Percentiles rank a stretch among this genome's conserved stretches.
phyloP scores from a whole-genome alignment of 78 protist species.

The Anaeramoeba flamelloides region DNA sequence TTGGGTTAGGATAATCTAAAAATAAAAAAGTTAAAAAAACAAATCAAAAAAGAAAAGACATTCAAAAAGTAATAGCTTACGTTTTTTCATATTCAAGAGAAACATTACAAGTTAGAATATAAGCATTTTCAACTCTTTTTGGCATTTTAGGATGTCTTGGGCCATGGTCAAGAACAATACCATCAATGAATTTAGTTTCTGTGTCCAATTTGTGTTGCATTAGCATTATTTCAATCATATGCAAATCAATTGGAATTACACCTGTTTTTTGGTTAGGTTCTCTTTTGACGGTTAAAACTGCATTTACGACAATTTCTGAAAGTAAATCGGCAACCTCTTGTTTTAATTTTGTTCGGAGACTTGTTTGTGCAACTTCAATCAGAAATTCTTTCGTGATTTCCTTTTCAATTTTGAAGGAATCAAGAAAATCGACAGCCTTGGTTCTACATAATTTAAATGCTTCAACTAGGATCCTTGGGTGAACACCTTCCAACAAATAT shows the following conservation, averaged over 20 bases:
- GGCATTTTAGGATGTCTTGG: conserved; percentile 96
- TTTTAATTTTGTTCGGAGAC: conserved; percentile 86
- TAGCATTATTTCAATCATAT: conserved; percentile 94
- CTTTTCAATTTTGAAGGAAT: background rate
- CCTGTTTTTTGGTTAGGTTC: too few relatives aligned
- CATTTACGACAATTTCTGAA: conserved; percentile 72
- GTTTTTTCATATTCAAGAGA: conserved; percentile 93
- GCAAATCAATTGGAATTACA: conserved; percentile 84
- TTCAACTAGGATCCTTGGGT: conserved; percentile 87
- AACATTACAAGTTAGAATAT: conserved; percentile 69
- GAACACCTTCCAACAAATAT: conserved; percentile 60
- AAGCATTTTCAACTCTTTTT: conserved; percentile 45
- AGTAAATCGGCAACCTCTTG: conserved; percentile 57
- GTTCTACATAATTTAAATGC: conserved; percentile 83
- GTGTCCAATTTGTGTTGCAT: conserved; percentile 82
- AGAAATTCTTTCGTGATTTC: too few relatives aligned
- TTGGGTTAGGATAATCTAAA: too few relatives aligned
- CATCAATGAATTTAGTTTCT: conserved; percentile 53
- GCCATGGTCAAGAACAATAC: conserved; percentile 99
- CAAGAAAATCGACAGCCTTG: conserved; percentile 44
- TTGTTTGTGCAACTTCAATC: conserved; percentile 64
- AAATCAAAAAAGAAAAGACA: background rate
- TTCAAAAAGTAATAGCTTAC: conserved; percentile 16
- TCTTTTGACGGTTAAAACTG: conserved; percentile 55
- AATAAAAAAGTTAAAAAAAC: too few relatives aligned